phyloP scores from a whole-genome alignment of 805 yeast genomes.

The Candida sakaeoensis region DNA sequence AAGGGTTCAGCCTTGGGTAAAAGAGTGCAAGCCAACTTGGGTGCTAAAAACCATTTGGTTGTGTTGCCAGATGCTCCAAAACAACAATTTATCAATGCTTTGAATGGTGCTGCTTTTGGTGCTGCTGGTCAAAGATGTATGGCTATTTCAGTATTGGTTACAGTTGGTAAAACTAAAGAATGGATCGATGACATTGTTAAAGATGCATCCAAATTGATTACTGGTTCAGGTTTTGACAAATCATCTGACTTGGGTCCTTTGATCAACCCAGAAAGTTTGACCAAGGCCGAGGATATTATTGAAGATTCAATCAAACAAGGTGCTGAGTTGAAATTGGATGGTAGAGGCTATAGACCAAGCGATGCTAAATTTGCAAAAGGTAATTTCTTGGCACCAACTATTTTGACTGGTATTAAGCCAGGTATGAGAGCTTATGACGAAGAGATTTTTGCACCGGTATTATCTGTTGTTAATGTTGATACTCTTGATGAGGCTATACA shows the following conservation, averaged over 20 bases:
- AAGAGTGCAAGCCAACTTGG: conserved; percentile 74
- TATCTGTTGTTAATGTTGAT: conserved; percentile 57
- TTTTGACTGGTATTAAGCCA: conserved; percentile 56
- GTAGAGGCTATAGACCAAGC: conserved; percentile 45
- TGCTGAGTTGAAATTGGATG: conserved; percentile 60
- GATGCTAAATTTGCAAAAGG: conserved; percentile 45
- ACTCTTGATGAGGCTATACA: conserved; percentile 67
- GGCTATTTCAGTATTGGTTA: conserved; percentile 71
- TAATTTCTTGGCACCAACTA: conserved; percentile 71
- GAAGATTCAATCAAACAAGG: conserved; percentile 56
- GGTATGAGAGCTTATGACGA: conserved; percentile 72
- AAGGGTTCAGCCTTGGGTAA: conserved; percentile 66
- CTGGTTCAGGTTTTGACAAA: conserved; percentile 63
- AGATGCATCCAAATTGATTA: conserved; percentile 54
- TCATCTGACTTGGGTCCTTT: conserved; percentile 71
- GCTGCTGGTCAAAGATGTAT: conserved; percentile 85
- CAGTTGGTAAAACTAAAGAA: conserved; percentile 62
- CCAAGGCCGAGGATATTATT: conserved; percentile 54
- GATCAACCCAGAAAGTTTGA: conserved; percentile 55
- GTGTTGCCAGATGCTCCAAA: conserved; percentile 72
- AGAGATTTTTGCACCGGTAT: conserved; percentile 76
- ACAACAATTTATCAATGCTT: conserved; percentile 57
- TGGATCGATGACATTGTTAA: conserved; percentile 61
- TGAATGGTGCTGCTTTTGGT: conserved; percentile 75
- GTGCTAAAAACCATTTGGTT: conserved; percentile 76